Base-by-base conservation (phyloP, 768 basidiomycete genomes). In the Leccinum incarnatum region DNA sequence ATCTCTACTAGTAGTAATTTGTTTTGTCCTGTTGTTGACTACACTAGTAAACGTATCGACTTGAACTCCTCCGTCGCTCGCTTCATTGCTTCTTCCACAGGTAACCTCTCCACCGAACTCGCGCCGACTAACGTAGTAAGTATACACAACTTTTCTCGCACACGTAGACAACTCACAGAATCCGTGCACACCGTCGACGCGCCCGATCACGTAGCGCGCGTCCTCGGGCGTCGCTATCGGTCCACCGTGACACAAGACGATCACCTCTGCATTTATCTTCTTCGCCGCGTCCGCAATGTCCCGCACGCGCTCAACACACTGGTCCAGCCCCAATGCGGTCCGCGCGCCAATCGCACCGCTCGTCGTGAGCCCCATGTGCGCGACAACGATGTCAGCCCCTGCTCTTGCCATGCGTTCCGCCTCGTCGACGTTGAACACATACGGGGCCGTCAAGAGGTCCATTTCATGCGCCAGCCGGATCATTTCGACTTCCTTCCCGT, bases 11-110 rank as follows among this genome's bases (percentile, higher is more conserved):
- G 1, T 37, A 37, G 36, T 15, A 21, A n/a, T 25, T 74, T 74
- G 70, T 73, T 74, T 65, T 74, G 73, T 5, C 19, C 66, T 72
- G 69, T 73, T 73, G 66, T 69, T 51, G 12, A 34, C 32, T 53
- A 30, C 27, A 37, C 14, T 54, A 34, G 25, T 48, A 73, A 74
- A 25, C 57, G 57, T 51, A 69, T 69, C 23, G 61, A 58, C 55
- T 71, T 71, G 55, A 72, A 69, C 29, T 57, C 57, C 8, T 60
- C 56, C 37, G 68, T 54, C 37, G 34, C 58, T 9, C 51, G 52
- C 54, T 62, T 67, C 59, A 69, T 61, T 48, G 62, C 68, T 0
- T n/a, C 47, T 55, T 69, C 68, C 29, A 71, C 70, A 15, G 62
- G 68, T 17, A 69, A 36, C 32, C 67, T 60, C 53, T 71, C 68